A percentile compares a stretch with the other conserved stretches of the same genome.
Conservation (phyloP, 306 rosid genomes). For the Rosa chinensis region DNA sequence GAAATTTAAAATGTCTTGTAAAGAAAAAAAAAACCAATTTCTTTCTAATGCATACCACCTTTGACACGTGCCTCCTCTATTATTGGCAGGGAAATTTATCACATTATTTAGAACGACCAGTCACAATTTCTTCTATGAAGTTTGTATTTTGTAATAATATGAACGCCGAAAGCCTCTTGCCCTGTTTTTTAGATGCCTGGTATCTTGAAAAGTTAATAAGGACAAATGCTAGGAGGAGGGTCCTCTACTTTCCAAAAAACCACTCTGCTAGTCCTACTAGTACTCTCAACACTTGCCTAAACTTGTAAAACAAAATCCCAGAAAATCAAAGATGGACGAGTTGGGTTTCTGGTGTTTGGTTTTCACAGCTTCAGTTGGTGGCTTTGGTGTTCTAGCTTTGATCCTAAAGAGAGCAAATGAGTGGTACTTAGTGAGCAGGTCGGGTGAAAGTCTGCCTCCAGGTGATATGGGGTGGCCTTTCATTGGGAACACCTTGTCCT, state of each 20-base stretch:
- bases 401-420: constrained; percentile 44
- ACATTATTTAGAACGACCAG: too few relatives aligned
- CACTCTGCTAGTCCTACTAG: background rate
- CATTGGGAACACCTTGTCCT: constrained; percentile 40
- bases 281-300: background rate
- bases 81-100: background rate
- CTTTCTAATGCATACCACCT: background rate
- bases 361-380: constrained; percentile 30
- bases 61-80: background rate
- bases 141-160: too few relatives aligned
- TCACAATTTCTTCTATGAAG: too few relatives aligned
- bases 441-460: constrained; percentile 39
- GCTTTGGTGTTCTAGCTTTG: constrained; percentile 41
- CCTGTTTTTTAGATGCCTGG: constrained; percentile 2
- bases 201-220: background rate
- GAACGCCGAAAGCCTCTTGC: too few relatives aligned
- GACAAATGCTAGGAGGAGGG: background rate
- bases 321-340: constrained; percentile 20
- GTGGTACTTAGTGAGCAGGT: constrained; percentile 43
- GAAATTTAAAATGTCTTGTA: too few relatives aligned
- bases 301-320: background rate
- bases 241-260: background rate
- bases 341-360: constrained; percentile 23
- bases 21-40: too few relatives aligned
- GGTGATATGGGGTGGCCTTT: constrained; percentile 57